Percentiles rank a stretch among this genome's conserved stretches.
Conservation (phyloP, 352 stramenopile species). For the Phytophthora chlamydospora region DNA sequence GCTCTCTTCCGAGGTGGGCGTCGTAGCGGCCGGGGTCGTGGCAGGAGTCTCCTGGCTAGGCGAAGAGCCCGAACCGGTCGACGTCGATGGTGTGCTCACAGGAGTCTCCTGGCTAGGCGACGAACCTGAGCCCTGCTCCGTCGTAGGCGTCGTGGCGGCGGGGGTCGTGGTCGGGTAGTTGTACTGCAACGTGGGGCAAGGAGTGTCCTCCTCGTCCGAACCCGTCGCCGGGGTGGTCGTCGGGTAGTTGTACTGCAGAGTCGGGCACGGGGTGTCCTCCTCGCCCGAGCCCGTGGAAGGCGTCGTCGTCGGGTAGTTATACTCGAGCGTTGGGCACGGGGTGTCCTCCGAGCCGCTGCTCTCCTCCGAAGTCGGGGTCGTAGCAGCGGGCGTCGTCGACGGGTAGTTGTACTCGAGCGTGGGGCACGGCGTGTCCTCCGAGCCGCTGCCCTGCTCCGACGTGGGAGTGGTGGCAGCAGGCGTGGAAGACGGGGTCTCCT, state of each 20-base stretch:
- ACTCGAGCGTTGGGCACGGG: constrained; percentile 33
- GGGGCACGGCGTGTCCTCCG: constrained; percentile 23
- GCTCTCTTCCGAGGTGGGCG: constrained; percentile 5
- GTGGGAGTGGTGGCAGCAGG: constrained; percentile 13
- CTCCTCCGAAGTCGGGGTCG: constrained; percentile 14
- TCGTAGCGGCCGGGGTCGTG: neutral
- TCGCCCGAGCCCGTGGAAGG: constrained; percentile 1
- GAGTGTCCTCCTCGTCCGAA: constrained; percentile 14
- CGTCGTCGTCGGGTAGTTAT: constrained; percentile 31
- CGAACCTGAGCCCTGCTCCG: constrained; percentile 3
- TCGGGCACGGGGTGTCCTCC: constrained; percentile 25
- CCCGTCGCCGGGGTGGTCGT: neutral
- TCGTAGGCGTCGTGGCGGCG: neutral
- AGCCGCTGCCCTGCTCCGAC: constrained; percentile 10
- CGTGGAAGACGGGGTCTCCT: constrained; percentile 6
- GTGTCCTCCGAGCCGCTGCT: constrained; percentile 23
- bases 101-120: constrained; percentile 9
- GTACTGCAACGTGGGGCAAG: constrained; percentile 32
- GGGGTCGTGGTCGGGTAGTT: constrained; percentile 20
- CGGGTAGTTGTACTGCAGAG: constrained; percentile 20
- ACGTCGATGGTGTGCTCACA: too few relatives aligned
- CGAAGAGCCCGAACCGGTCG: constrained; percentile 1
- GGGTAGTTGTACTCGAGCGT: constrained; percentile 18
- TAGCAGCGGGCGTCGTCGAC: constrained; percentile 9
- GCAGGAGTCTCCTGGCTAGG: constrained; percentile 10